A percentile compares a stretch with the other conserved stretches of the same genome.
phyloP scores from a whole-genome alignment of 2,329 filamentous ascomycete species.

The Ascochyta rabiei region DNA sequence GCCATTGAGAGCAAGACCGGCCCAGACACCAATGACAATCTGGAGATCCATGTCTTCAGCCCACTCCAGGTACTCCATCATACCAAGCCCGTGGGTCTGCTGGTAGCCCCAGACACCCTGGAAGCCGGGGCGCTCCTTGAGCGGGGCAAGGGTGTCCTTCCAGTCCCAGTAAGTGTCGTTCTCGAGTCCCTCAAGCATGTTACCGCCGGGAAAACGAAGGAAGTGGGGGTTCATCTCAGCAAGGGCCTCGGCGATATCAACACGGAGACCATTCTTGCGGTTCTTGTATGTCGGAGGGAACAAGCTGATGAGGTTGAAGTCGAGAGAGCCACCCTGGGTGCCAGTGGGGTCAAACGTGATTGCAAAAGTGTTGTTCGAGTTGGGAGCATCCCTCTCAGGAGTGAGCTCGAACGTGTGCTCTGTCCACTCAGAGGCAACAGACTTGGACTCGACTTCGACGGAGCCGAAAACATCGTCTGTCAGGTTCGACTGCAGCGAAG shows the following conservation, averaged over 20 bases:
- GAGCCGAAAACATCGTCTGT: conserved; percentile 51
- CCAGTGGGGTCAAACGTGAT: conserved; percentile 56
- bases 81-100: conserved; percentile 53
- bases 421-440: conserved; percentile 46
- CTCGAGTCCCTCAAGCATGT: conserved; percentile 50
- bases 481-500: conserved; percentile 50
- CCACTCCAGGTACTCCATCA: conserved; percentile 58
- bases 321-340: conserved; percentile 31
- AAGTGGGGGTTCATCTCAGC: conserved; percentile 52
- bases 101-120: conserved; percentile 54
- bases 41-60: conserved; percentile 54
- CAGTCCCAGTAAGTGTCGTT: conserved; percentile 47
- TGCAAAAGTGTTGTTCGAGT: conserved; percentile 59
- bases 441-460: conserved; percentile 35
- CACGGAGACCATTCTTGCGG: conserved; percentile 58
- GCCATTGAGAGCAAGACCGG: conserved; percentile 53
- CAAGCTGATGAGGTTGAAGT: conserved; percentile 59
- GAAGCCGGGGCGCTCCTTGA: conserved; percentile 56
- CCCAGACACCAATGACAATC: conserved; percentile 52
- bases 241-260: conserved; percentile 57
- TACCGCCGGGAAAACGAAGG: conserved; percentile 59
- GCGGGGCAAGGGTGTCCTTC: conserved; percentile 58
- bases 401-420: conserved; percentile 50
- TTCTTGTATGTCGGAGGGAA: conserved; percentile 62
- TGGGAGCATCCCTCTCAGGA: conserved; percentile 47